Evolutionary conservation across 805 yeast genomes (phyloP), one percentile per base, ranked within the genome.

Genomic region (Yarrowia bubula): DNA sequence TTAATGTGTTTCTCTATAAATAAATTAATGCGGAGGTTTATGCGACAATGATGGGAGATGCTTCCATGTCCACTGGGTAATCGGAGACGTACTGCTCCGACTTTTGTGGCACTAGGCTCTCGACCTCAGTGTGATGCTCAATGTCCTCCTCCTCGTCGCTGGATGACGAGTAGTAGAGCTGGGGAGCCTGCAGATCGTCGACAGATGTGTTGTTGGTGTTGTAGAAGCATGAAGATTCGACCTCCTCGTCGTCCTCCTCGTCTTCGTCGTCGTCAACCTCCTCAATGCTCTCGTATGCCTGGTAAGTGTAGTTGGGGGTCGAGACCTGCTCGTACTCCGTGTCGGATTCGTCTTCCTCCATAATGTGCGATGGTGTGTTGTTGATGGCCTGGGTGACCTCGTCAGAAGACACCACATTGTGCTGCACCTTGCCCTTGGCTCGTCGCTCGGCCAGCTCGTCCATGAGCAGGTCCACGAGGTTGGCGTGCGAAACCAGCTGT

Each of bases 401-500:
- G 66, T 48, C 61, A 32, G 66, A 48, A 8, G 55, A 48, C 9
- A 46, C 66, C 2, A 55, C 63, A 41, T 42, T 42, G 32, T 28
- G 15, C 6, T 50, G 28, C 41, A 51, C 64, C 64, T 58, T 58
- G 64, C 43, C 33, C 42, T 35, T 32, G 33, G 51, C 33, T 17
- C 64, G 64, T 58, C 64, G 75, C 71, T 4, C 43, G 18, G 65
- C 48, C 37, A 72, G 68, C 18, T 69, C 60, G 61, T 84, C 89
- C 83, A 88, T 85, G 62, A 87, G 72, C 67, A 78, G 80, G 71
- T 88, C 92, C 68, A 87, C 79, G 78, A 88, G 76, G 73, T 87
- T 88, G 18, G 92, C 91, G 74, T 88, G 92, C 44, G 85, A 80
- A 3, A 87, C 90, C 43, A 87, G 78, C 60, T 79, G 76, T 57